Conservation (phyloP, 2,329 filamentous ascomycete genomes). For the Ophiostoma tasmaniense region DNA sequence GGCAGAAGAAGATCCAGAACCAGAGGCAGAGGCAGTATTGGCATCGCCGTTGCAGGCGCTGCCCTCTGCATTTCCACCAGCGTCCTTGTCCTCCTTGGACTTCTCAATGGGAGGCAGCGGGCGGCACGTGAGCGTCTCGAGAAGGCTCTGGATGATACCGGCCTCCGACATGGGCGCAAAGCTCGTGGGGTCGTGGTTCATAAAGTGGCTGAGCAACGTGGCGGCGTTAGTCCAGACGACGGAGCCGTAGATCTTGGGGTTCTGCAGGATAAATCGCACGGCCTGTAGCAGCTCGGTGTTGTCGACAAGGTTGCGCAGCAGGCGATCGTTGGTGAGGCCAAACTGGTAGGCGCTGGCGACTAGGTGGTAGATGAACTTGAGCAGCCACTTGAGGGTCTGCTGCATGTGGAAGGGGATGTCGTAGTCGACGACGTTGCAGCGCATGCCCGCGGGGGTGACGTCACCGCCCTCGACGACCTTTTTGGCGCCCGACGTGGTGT, state of each 20-base stretch:
- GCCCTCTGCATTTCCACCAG: background rate
- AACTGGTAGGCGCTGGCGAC: conserved; percentile 66
- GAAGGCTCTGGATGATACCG: conserved; percentile 74
- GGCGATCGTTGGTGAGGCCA: conserved; percentile 67
- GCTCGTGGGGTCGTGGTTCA: conserved; percentile 97
- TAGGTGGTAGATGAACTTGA: conserved; percentile 94
- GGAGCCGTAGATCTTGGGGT: conserved; percentile 73
- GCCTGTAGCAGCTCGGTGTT: conserved; percentile 75
- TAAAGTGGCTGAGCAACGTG: conserved; percentile 87
- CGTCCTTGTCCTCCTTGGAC: background rate
- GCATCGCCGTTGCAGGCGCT: conserved; percentile 12
- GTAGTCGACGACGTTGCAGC: conserved; percentile 83
- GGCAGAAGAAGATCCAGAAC: background rate
- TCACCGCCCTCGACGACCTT: conserved; percentile 57
- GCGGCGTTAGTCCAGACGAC: conserved; percentile 94
- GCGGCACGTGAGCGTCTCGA: conserved; percentile 67
- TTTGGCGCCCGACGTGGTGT: conserved; percentile 65
- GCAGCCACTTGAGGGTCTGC: conserved; percentile 83
- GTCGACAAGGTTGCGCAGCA: conserved; percentile 88
- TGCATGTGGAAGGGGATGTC: conserved; percentile 88
- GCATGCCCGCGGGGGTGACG: conserved; percentile 59
- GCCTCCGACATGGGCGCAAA: conserved; percentile 94
- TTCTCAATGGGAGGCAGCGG: conserved; percentile 28
- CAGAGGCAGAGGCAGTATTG: background rate
- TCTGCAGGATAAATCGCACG: conserved; percentile 71